Percentiles rank a stretch among this genome's conserved stretches.
These are phyloP conservation scores for Metarhizium anisopliae DNA, from an alignment of 2,329 filamentous ascomycete genomes.

Conservation along the genomic window DNA sequence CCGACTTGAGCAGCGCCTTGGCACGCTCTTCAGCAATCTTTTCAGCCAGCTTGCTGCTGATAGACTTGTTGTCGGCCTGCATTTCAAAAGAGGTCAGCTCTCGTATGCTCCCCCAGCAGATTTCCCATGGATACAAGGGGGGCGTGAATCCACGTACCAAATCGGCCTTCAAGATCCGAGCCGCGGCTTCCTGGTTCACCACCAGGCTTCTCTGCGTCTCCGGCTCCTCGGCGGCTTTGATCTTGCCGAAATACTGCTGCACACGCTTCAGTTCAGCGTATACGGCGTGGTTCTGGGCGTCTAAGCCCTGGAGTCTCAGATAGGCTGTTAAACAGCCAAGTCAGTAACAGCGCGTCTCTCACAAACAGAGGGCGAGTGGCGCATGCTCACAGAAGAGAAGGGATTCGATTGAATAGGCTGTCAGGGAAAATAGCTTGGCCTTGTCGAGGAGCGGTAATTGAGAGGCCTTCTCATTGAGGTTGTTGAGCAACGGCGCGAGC, in stretches of 20 bases:
- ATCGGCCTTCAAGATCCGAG: constrained; percentile 73
- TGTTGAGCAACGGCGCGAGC: constrained; percentile 63
- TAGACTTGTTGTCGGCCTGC: constrained; percentile 40
- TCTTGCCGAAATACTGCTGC: constrained; percentile 87
- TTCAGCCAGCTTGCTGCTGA: constrained; percentile 44
- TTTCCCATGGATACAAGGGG: too few species aligned
- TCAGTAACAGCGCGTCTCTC: background rate
- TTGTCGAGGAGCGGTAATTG: constrained; percentile 89
- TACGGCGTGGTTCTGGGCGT: constrained; percentile 78
- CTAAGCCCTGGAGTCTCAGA: constrained; percentile 66
- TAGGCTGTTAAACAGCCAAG: constrained; percentile 38
- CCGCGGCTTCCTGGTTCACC: constrained; percentile 68
- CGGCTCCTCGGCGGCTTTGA: constrained; percentile 64
- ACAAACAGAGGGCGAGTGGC: background rate
- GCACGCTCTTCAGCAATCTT: constrained; percentile 48
- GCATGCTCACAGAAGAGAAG: constrained; percentile 65
- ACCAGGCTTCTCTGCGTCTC: constrained; percentile 42
- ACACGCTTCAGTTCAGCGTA: constrained; percentile 80
- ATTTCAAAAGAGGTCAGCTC: constrained; percentile 6
- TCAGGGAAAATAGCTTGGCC: constrained; percentile 84
- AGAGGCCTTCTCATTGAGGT: constrained; percentile 58
- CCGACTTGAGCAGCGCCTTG: constrained; percentile 38
- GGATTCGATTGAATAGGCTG: constrained; percentile 84
- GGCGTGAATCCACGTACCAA: constrained; percentile 43
- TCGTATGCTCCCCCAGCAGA: too few species aligned